Evolutionary conservation across 75 land plant species (phyloP), one percentile per base, ranked within the genome.

Genomic region (Pinus taeda): DNA sequence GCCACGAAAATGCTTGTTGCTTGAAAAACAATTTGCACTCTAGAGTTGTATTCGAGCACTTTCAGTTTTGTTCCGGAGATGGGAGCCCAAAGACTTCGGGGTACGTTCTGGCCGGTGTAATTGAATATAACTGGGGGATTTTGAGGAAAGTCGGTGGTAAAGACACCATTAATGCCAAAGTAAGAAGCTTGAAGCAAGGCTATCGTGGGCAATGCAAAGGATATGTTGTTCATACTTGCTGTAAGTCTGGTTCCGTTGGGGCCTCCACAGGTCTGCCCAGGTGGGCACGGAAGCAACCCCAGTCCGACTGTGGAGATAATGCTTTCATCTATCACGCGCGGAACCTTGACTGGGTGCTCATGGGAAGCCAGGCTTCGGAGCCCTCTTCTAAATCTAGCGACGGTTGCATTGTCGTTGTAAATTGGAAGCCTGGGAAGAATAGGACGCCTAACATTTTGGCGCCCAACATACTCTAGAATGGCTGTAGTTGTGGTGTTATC

Each of bases 201-300:
- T 64, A 59, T 57, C 4, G 77, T 55, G 1, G 98, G 98, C 3
- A 87, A 77, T 4, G 81, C 86, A 76, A 95, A 95, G 21, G 95
- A 86, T 29, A 86, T 74, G 78, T 95, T 95, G 86, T 95, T 95
- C 87, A 95, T 86, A 76, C 97, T 88, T 37, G 91, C 91, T 5
- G 89, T 49, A 73, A 93, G 84, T 17, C 87, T 79, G 7, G 84
- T 87, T 9, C 81, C 79, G 62, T 90, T 87, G 12, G 87, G 82
- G 0, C 91, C 95, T 6, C 80, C 82, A 78, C 98, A 95, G 17
- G 18, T 64, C 49, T 58, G 49, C 3, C 71, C 81, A 4, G 62
- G 82, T 3, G 81, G 67, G 84, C 98, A 95, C 14, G 39, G 64
- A 37, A 75, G 73, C 29, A 79, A 59, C 8, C 90, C 90, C 1